A percentile compares a stretch with the other conserved stretches of the same genome.
phyloP scores from a whole-genome alignment of 768 basidiomycete species.

The Suillus decipiens region DNA sequence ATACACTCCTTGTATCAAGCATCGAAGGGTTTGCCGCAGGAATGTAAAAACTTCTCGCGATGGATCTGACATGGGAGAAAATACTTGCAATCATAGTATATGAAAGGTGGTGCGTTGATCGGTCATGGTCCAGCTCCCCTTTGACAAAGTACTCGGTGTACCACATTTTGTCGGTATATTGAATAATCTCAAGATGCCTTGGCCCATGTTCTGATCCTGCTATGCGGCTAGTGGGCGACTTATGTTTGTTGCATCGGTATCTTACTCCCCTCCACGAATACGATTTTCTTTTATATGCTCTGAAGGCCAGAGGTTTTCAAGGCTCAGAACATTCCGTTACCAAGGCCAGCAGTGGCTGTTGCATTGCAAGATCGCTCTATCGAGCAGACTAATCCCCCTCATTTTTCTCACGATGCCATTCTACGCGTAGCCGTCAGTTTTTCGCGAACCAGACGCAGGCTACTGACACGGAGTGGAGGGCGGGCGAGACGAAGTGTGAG shows the following conservation, averaged over 20 bases:
- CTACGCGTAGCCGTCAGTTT: background rate
- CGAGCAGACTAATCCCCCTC: background rate
- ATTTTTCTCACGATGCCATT: background rate
- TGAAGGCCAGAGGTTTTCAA: background rate
- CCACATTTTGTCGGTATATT: background rate
- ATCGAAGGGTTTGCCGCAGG: conserved; percentile 34
- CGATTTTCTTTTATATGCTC: background rate
- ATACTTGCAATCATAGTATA: background rate
- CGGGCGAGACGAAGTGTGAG: background rate
- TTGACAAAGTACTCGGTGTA: background rate
- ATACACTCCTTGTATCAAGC: conserved; percentile 51
- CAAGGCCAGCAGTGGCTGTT: background rate
- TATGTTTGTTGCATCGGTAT: background rate
- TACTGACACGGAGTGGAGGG: background rate
- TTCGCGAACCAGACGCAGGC: background rate
- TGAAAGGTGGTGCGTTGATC: background rate
- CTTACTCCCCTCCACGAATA: background rate
- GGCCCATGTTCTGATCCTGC: background rate
- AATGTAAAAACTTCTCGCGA: conserved; percentile 18
- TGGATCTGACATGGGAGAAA: background rate
- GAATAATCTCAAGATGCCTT: background rate
- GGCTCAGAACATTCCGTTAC: background rate
- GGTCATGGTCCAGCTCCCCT: background rate
- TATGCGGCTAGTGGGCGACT: background rate
- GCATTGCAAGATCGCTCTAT: background rate